These are phyloP conservation scores for Diaporthe aspalathi DNA, from an alignment of 2,329 filamentous ascomycete species.

Conservation along the genomic window DNA sequence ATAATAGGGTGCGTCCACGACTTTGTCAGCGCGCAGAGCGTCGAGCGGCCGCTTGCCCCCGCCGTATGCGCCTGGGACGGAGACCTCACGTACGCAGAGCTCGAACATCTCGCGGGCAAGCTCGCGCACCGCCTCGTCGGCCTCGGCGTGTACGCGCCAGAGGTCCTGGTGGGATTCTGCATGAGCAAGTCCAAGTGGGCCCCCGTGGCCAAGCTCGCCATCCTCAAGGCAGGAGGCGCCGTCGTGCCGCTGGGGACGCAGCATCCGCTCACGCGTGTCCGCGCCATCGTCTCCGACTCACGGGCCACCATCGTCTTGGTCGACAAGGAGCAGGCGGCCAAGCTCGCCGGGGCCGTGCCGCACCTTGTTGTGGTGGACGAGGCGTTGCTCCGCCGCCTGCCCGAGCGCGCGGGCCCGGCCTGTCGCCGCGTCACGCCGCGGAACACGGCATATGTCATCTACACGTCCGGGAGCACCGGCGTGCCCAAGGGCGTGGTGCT, in stretches of 20 bases:
- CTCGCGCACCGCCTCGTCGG: background rate
- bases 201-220: background rate
- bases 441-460: background rate
- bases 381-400: no score
- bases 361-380: no score
- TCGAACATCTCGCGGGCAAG: background rate
- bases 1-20: no score
- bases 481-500: background rate
- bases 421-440: background rate
- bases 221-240: background rate
- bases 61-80: constrained; percentile 4
- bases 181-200: background rate
- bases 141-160: background rate
- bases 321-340: no score
- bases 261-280: background rate
- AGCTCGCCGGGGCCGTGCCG: no score
- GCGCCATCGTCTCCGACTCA: no score
- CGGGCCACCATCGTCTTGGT: no score
- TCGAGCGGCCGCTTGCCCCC: no score
- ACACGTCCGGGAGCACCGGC: background rate
- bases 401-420: no score
- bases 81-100: background rate
- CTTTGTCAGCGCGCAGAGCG: no score
- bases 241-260: background rate
- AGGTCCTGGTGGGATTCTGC: background rate